Evolutionary conservation across 1,284 basidiomycete species (phyloP).

Genomic region (Naganishia sp.): DNA sequence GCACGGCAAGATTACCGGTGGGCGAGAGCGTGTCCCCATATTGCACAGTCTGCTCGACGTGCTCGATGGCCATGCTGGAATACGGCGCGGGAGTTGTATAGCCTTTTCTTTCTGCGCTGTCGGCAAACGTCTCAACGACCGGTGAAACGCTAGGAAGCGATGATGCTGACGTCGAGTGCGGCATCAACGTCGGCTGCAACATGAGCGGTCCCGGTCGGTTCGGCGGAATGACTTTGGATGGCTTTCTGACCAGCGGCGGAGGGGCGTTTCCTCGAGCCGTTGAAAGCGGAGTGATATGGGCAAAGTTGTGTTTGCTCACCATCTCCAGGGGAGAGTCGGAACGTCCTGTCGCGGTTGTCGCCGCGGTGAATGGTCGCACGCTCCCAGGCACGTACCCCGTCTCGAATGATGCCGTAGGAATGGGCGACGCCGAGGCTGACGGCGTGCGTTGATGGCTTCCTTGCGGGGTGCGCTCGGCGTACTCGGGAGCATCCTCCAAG

Average conservation of each 20-base stretch:
- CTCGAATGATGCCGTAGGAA: conserved; percentile 11
- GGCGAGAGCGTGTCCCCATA: background rate
- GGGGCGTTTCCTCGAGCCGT: background rate
- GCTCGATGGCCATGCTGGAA: background rate
- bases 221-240: conserved; percentile 16
- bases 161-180: conserved; percentile 3
- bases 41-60: background rate
- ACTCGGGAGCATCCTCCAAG: background rate
- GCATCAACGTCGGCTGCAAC: conserved; percentile 20
- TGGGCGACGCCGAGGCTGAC: conserved; percentile 15
- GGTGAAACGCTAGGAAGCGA: conserved; percentile 20
- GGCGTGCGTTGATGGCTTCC: conserved; percentile 11
- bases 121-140: conserved; percentile 17
- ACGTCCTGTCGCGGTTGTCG: background rate
- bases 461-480: background rate
- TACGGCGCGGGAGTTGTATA: background rate
- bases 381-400: conserved; percentile 20
- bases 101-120: conserved; percentile 16
- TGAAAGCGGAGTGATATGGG: background rate
- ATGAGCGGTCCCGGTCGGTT: conserved; percentile 18
- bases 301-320: background rate
- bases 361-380: conserved; percentile 3
- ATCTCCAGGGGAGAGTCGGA: conserved; percentile 4
- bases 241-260: conserved; percentile 10
- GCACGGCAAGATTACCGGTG: background rate